Evolutionary conservation across 495 filamentous ascomycete genomes (phyloP).

Genomic region (Neurospora hispaniola): DNA sequence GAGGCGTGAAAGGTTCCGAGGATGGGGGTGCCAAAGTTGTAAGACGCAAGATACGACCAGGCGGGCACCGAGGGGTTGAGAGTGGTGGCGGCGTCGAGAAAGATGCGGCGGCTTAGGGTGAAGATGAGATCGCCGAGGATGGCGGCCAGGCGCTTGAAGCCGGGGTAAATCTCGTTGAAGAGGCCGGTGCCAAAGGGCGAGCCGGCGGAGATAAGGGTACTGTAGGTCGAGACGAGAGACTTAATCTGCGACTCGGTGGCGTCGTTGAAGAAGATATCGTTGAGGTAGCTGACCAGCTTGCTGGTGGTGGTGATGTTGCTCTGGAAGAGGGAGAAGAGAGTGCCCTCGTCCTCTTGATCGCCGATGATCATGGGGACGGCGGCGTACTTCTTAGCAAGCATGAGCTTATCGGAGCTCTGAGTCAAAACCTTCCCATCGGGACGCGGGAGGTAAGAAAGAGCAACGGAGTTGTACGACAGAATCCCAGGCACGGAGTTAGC

Average conservation of each 20-base stretch:
- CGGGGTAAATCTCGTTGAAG: conserved; percentile 56
- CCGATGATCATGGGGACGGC: conserved; percentile 50
- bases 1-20: conserved; percentile 63
- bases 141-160: conserved; percentile 68
- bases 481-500: conserved; percentile 57
- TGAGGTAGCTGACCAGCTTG: conserved; percentile 49
- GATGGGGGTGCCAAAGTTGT: conserved; percentile 56
- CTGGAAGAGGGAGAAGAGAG: conserved; percentile 51
- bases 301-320: conserved; percentile 49
- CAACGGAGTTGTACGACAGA: conserved; percentile 50
- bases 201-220: conserved; percentile 37
- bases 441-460: conserved; percentile 54
- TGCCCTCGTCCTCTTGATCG: conserved; percentile 51
- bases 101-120: conserved; percentile 49
- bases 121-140: conserved; percentile 62
- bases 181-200: conserved; percentile 56
- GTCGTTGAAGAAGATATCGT: conserved; percentile 43
- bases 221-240: conserved; percentile 47
- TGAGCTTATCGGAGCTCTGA: conserved; percentile 44
- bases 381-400: conserved; percentile 39
- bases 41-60: conserved; percentile 65
- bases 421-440: conserved; percentile 50
- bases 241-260: conserved; percentile 34
- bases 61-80: conserved; percentile 44
- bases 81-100: conserved; percentile 33